Evolutionary conservation across 495 filamentous ascomycete genomes (phyloP), one percentile per base, ranked within the genome.

Genomic region (Chaetomidium leptoderma): DNA sequence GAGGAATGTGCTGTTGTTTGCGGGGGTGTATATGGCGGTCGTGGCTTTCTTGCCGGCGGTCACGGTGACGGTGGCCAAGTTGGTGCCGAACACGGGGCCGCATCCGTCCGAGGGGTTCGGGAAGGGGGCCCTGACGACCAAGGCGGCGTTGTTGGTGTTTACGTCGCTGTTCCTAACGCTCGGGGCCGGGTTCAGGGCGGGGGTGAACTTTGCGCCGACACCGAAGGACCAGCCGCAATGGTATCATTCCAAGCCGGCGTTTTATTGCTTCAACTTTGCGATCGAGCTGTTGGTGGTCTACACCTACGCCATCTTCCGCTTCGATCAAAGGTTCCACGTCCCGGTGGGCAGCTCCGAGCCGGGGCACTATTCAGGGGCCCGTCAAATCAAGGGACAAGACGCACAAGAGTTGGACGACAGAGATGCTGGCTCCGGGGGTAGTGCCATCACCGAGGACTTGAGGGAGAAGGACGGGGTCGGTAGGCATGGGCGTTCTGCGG

Each of bases 1-100:
- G 63, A 81, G 82, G 53, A 77, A 79, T 55, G 77, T 95, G 46
- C 79, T 86, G 63, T 76, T 89, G 14, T 83, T 88, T 58, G 87
- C 79, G 21, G 66, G 72, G 11, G 87, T 86, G 9, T 91, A 86
- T 65, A 81, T 89, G 62, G 74, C 84, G 23, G 68, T 87, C 49
- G 70, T 95, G 54, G 79, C 86, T 3, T 89, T 92, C 68, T 71
- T 92, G 3, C 90, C 92, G 64, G 91, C 91, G 63, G 91, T 53
- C 76, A 83, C 0, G 6, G 43, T 67, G 4, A 43, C 49, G 3
- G 9, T 50, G 30, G 71, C 90, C 4, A 66, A 86, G 19, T 17
- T 74, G 4, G 39, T 81, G 30, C 74, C 80, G 3, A 56, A 33
- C 81, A 14, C 24, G 81, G 36, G 30, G 14, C 6, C 35, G 35